Evolutionary conservation across 192 early-diverging fungal species (phyloP).

Genomic region (Rhizophlyctis rosea): DNA sequence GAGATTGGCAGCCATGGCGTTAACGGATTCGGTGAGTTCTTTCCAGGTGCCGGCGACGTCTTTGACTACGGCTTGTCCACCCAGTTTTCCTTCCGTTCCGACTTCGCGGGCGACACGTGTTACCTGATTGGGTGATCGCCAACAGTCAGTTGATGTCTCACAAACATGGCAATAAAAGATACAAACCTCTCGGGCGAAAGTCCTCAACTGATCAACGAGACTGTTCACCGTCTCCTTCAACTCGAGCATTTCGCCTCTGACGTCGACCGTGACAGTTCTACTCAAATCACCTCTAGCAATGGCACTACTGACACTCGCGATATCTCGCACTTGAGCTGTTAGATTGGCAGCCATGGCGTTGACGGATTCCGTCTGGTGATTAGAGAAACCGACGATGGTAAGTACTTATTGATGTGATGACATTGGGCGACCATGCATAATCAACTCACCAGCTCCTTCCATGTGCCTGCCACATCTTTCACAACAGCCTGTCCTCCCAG

Average conservation of each 20-base stretch:
- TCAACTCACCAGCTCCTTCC: conserved; percentile 44
- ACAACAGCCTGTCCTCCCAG: conserved; percentile 66
- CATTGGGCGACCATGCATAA: not conserved
- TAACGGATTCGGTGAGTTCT: conserved; percentile 66
- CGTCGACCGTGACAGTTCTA: conserved; percentile 53
- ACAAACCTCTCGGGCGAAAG: conserved; percentile 55
- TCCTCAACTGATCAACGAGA: conserved; percentile 61
- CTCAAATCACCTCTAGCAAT: conserved; percentile 54
- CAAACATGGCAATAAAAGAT: conserved; percentile 8
- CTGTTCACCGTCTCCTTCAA: conserved; percentile 65
- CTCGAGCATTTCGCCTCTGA: conserved; percentile 58
- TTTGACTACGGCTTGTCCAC: conserved; percentile 61
- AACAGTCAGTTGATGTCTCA: no score
- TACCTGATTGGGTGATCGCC: no score
- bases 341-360: conserved; percentile 68
- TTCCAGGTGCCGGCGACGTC: conserved; percentile 76
- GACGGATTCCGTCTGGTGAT: conserved; percentile 49
- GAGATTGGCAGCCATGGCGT: conserved; percentile 65
- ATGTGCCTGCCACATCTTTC: conserved; percentile 38
- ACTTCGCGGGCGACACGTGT: conserved; percentile 62
- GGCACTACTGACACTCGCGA: conserved; percentile 54
- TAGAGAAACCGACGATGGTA: not conserved
- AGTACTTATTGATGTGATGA: not conserved
- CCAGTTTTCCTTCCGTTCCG: conserved; percentile 60
- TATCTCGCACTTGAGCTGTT: conserved; percentile 61